Evolutionary conservation across 2,329 filamentous ascomycete species (phyloP), one percentile per base, ranked within the genome.

Genomic region (Paraconiothyrium sp.): DNA sequence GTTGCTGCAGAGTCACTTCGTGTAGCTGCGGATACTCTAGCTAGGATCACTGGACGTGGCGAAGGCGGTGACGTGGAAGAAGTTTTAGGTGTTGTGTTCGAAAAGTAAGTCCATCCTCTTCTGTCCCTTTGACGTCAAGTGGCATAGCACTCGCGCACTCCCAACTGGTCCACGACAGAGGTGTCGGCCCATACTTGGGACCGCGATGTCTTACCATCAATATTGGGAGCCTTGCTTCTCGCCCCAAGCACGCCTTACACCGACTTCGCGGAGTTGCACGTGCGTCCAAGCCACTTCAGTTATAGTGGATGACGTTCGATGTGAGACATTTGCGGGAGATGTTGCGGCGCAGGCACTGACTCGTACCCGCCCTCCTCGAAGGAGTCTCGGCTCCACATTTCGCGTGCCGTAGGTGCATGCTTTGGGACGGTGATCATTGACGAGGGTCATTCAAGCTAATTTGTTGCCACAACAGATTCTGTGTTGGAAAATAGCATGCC

Each of bases 31-130:
- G 74, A 77, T n/a, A 65, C 72, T 16, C 63, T 78, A n/a, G 91
- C 93, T 1, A 88, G 89, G 60, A 97, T 98, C 70, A 98, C 93
- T 0, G 95, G 95, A 0, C 88, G 88, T 58, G 94, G 93, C 0
- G 92, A 93, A 70, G 87, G 86, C 44, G 92, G 93, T 2, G 94
- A 98, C 78, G 93, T 98, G 16, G 94, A 99, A 76, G 95, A 98
- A 75, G 92, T 99, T 8, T 81, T 99, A 48, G 95, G 95, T 0
- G 94, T 99, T 24, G 94, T 99, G 4, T 99, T 99, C 81, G 94
- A 98, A 78, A 98, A 97, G 92, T 97, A 82, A 84, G 88, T 87
- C 43, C 34, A 16, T 59, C 22, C 49, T 39, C 58, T 48, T 59
- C 51, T 44, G 4, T 57, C 51, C 41, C 37, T 60, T 60, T 39